These are phyloP conservation scores for Parafenestella ontariensis DNA, from an alignment of 2,329 filamentous ascomycete genomes.

Conservation along the genomic window DNA sequence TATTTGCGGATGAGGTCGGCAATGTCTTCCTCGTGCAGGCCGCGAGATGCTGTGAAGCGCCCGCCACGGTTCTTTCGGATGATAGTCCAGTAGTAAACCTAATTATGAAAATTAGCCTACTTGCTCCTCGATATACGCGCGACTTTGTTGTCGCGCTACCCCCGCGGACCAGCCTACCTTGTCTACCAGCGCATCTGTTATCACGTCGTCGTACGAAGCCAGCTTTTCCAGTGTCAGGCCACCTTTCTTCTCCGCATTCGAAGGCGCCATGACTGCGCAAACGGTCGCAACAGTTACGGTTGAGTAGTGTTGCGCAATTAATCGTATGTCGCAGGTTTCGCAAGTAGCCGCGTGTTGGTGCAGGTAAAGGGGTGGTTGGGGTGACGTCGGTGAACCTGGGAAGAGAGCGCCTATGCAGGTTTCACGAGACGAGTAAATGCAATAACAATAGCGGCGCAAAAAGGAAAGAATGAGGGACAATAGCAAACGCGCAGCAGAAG, in stretches of 20 bases:
- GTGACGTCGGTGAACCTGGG: conserved; percentile 34
- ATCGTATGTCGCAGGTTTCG: conserved; percentile 8
- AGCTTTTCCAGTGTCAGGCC: conserved; percentile 85
- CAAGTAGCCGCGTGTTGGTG: background rate
- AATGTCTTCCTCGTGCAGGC: conserved; percentile 71
- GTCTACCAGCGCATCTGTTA: conserved; percentile 94
- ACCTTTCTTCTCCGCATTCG: conserved; percentile 64
- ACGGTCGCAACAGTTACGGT: background rate
- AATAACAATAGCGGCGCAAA: conserved; percentile 14
- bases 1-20: conserved; percentile 66
- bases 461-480: conserved; percentile 25
- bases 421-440: conserved; percentile 18
- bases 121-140: conserved; percentile 10
- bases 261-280: conserved; percentile 50
- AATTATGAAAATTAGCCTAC: conserved; percentile 20
- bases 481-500: conserved; percentile 11
- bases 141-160: conserved; percentile 11
- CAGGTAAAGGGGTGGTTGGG: conserved; percentile 26
- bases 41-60: conserved; percentile 84
- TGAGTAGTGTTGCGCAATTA: background rate
- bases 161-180: conserved; percentile 67
- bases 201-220: conserved; percentile 91
- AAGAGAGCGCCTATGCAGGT: conserved; percentile 24
- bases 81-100: conserved; percentile 96
- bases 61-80: conserved; percentile 91